phyloP scores from a whole-genome alignment of 2,329 filamentous ascomycete genomes.

The Cercospora sp. region DNA sequence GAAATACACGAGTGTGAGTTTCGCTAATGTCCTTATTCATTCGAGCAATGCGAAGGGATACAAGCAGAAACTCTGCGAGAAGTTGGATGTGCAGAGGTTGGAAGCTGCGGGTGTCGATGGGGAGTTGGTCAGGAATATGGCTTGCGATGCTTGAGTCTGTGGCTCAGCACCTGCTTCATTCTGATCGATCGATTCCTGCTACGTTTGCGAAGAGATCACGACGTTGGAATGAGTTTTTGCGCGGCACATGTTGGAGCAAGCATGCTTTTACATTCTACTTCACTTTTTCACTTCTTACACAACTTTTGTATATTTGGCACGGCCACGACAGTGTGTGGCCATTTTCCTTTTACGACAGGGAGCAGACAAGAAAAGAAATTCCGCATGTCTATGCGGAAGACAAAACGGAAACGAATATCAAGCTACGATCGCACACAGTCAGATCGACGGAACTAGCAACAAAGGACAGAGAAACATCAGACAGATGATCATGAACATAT shows the following conservation, averaged over 20 bases:
- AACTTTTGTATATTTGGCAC: not conserved
- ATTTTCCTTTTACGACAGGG: not conserved
- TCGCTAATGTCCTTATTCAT: slow-evolving; percentile 26
- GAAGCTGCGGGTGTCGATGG: slow-evolving; percentile 30
- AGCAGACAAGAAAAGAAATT: not conserved
- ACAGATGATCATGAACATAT: not conserved
- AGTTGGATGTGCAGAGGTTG: slow-evolving; percentile 27
- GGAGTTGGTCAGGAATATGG: slow-evolving; percentile 16
- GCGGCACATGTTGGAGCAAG: not conserved
- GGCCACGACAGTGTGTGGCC: not conserved
- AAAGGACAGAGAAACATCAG: not conserved
- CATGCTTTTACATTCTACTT: not conserved
- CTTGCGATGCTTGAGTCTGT: slow-evolving; percentile 17
- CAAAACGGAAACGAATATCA: not conserved
- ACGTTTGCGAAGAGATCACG: not conserved
- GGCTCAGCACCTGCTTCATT: not conserved
- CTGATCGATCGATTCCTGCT: not conserved
- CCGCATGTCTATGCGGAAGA: not conserved
- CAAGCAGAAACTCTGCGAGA: slow-evolving; percentile 25
- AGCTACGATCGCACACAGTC: not conserved
- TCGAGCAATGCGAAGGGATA: slow-evolving; percentile 27
- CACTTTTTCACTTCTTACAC: not conserved
- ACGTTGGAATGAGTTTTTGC: not conserved
- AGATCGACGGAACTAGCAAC: not conserved
- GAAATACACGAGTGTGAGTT: slow-evolving; percentile 24